phyloP scores from a whole-genome alignment of 331 rosid genomes.

The Quercus phellos region DNA sequence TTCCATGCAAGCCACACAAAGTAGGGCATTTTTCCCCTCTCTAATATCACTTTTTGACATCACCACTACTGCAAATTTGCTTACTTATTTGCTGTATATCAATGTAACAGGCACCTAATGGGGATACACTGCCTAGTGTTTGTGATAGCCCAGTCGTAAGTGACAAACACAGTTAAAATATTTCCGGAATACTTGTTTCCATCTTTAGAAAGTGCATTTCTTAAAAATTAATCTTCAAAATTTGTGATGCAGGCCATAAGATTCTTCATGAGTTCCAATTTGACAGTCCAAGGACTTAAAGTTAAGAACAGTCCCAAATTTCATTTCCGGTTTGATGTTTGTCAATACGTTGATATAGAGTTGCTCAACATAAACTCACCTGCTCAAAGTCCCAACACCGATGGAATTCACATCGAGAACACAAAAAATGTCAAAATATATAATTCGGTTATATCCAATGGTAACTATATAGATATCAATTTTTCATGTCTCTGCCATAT shows the following conservation, averaged over 20 bases:
- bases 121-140: not conserved
- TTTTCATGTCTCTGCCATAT: not conserved
- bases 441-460: slow-evolving; percentile 28
- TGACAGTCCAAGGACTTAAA: slow-evolving; percentile 24
- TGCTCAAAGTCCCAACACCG: slow-evolving; percentile 36
- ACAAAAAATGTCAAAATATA: slow-evolving; percentile 26
- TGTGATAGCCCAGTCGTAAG: slow-evolving; percentile 38
- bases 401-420: slow-evolving; percentile 41
- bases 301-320: slow-evolving; percentile 35
- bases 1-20: slow-evolving; percentile 63
- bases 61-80: not conserved
- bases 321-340: slow-evolving; percentile 29
- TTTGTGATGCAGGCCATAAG: slow-evolving; percentile 23
- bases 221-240: not conserved
- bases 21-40: slow-evolving; percentile 15
- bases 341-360: slow-evolving; percentile 28
- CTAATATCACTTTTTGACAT: not conserved
- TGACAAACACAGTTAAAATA: not conserved
- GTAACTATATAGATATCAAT: not conserved
- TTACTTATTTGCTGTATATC: not conserved
- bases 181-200: not conserved
- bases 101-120: slow-evolving; percentile 20
- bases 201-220: not conserved
- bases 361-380: slow-evolving; percentile 25
- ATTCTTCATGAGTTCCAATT: slow-evolving; percentile 29